Conservation (phyloP, 2,329 filamentous ascomycete species). For the Scedosporium aurantiacum region DNA sequence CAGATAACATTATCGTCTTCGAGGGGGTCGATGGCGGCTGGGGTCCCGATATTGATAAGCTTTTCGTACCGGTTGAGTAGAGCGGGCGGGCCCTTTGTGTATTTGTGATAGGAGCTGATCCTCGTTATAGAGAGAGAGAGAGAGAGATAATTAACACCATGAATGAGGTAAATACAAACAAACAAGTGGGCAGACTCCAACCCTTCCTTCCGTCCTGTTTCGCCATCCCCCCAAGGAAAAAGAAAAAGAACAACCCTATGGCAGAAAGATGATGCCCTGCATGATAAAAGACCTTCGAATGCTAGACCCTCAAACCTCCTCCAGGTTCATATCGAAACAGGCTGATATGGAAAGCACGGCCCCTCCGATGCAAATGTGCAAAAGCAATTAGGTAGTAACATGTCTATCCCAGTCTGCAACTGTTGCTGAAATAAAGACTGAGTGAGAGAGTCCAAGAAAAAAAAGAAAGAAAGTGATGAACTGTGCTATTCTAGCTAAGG, state of each 20-base stretch:
- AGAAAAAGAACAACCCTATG: background rate
- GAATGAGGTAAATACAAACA: background rate
- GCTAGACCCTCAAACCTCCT: background rate
- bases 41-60: slow-evolving; percentile 41
- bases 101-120: slow-evolving; percentile 10
- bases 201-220: background rate
- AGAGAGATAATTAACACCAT: background rate
- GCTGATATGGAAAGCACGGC: background rate
- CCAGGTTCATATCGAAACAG: background rate
- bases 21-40: slow-evolving; percentile 27
- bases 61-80: slow-evolving; percentile 36
- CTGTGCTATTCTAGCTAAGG: background rate
- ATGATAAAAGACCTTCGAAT: background rate
- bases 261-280: background rate
- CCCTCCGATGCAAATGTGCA: background rate
- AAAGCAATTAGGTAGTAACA: background rate
- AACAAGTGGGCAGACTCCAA: background rate
- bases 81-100: background rate
- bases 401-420: background rate
- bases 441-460: background rate
- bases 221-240: background rate
- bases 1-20: slow-evolving; percentile 38
- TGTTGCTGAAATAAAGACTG: background rate
- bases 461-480: background rate
- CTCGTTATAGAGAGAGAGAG: background rate